Evolutionary conservation across 129 eudicot genomes (phyloP).

Genomic region (Cynara cardunculus): DNA sequence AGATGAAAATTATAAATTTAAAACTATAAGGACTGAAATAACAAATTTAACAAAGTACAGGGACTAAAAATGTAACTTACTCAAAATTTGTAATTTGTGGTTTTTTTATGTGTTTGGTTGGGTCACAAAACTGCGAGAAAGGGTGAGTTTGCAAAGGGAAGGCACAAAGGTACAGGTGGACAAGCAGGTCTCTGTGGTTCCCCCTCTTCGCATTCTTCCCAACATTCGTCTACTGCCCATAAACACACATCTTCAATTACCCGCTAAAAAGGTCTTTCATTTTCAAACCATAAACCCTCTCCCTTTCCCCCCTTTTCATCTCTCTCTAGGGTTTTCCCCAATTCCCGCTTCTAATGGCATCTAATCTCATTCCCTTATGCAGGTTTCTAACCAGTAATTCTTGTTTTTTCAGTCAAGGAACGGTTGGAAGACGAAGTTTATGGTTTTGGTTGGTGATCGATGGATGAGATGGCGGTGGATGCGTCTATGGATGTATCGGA

Average conservation of each 20-base stretch:
- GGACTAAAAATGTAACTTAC: not conserved
- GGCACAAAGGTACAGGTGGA: not conserved
- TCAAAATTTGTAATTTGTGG: not conserved
- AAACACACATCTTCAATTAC: not conserved
- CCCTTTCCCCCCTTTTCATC: slow-evolving; percentile 10
- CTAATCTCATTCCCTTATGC: slow-evolving; percentile 22
- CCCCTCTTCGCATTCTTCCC: not conserved
- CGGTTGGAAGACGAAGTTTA: slow-evolving; percentile 3
- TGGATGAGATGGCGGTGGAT: slow-evolving; percentile 21
- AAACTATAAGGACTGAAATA: no score
- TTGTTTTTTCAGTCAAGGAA: not conserved
- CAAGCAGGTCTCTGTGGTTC: not conserved
- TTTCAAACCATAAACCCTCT: slow-evolving; percentile 16
- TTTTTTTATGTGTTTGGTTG: not conserved
- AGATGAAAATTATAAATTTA: no score
- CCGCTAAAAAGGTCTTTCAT: not conserved
- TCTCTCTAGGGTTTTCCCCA: slow-evolving; percentile 41
- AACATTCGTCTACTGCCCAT: not conserved
- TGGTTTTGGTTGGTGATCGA: slow-evolving; percentile 17
- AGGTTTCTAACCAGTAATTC: slow-evolving; percentile 28
- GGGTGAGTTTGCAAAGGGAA: not conserved
- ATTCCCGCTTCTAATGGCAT: slow-evolving; percentile 26
- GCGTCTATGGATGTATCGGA: not conserved
- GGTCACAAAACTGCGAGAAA: not conserved
- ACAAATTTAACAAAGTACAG: not conserved